These are phyloP conservation scores for Starmerella roubikii DNA, from an alignment of 805 yeast genomes.

Conservation along the genomic window DNA sequence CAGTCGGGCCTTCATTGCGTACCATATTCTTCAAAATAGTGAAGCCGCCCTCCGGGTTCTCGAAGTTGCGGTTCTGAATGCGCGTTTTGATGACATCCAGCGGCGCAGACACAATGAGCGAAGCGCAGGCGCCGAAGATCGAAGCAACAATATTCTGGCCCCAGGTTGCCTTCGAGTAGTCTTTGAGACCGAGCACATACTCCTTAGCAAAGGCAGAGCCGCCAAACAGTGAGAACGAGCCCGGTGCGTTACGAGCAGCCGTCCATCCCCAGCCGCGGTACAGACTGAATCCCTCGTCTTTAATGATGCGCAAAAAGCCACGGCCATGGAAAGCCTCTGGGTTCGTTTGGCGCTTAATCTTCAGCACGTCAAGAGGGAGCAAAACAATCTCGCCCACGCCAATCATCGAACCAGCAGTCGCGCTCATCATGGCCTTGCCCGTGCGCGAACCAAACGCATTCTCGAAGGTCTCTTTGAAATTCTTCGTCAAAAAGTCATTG, in stretches of 20 bases:
- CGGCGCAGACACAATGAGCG: constrained; percentile 93
- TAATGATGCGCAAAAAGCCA: constrained; percentile 73
- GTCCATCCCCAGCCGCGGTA: constrained; percentile 99
- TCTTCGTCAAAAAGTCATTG: constrained; percentile 72
- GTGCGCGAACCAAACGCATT: constrained; percentile 76
- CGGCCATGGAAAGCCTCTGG: constrained; percentile 99
- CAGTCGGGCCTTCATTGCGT: constrained; percentile 73
- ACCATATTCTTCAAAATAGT: constrained; percentile 86
- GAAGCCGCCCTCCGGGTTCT: constrained; percentile 87
- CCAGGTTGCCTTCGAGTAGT: constrained; percentile 90
- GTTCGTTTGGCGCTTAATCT: constrained; percentile 97
- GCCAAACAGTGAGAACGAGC: constrained; percentile 93
- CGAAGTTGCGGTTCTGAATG: constrained; percentile 92
- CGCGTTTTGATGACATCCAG: constrained; percentile 95
- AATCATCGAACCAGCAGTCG: constrained; percentile 92
- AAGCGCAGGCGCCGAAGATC: constrained; percentile 91
- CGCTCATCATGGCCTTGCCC: constrained; percentile 93
- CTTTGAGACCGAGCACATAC: constrained; percentile 72
- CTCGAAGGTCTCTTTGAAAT: constrained; percentile 61
- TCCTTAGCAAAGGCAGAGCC: constrained; percentile 99
- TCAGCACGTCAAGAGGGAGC: constrained; percentile 88
- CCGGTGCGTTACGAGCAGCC: constrained; percentile 98
- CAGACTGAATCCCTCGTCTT: constrained; percentile 85
- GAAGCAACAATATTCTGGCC: constrained; percentile 87
- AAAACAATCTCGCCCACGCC: constrained; percentile 94